A percentile compares a stretch with the other conserved stretches of the same genome.
Conservation (phyloP, 129 eudicot genomes). For the Arctium lappa region DNA sequence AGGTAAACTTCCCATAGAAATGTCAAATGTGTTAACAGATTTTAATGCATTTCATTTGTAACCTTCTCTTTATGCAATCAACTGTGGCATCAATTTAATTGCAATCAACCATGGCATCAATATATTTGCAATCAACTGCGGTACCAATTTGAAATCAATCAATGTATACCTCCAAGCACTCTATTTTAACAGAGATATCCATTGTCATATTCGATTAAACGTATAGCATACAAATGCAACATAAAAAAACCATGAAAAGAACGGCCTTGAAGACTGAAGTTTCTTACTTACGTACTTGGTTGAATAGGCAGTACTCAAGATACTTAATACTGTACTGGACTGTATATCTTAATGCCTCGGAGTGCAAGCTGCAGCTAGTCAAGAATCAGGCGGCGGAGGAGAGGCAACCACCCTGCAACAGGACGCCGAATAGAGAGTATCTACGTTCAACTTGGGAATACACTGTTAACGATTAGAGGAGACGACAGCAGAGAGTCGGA, state of each 20-base stretch:
- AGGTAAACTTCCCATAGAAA: not conserved
- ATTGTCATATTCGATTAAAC: not conserved
- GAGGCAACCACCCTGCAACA: not conserved
- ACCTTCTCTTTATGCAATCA: not conserved
- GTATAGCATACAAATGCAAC: not conserved
- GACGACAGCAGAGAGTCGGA: not conserved
- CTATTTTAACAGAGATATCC: not conserved
- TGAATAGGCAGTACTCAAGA: not conserved
- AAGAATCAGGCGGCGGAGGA: conserved; percentile 8
- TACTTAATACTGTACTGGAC: not conserved
- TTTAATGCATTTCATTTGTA: not conserved
- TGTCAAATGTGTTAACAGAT: not conserved
- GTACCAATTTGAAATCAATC: not conserved
- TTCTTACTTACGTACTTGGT: not conserved
- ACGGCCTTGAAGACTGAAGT: not conserved
- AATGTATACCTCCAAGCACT: not conserved
- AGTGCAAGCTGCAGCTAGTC: not conserved
- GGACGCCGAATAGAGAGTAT: not conserved
- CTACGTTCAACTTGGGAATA: not conserved
- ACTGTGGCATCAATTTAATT: not conserved
- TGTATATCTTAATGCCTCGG: not conserved
- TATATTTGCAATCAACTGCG: not conserved
- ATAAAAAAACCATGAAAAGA: not conserved
- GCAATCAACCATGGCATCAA: not conserved
- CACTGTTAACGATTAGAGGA: not conserved